Evolutionary conservation across 192 early-diverging fungal species (phyloP).

Genomic region (Gaertneriomyces sp.): DNA sequence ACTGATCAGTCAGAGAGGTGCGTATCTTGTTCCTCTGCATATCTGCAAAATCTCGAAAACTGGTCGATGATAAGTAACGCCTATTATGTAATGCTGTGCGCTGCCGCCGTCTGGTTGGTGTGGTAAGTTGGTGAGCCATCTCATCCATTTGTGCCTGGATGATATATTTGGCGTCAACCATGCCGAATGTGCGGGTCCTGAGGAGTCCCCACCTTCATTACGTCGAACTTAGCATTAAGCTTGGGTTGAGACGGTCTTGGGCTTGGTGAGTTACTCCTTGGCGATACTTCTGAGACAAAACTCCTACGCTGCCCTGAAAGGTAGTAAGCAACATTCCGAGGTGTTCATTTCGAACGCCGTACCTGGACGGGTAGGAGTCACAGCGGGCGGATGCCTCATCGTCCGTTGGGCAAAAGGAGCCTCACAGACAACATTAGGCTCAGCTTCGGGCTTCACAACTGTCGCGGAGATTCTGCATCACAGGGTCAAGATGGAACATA

Average conservation of each 20-base stretch:
- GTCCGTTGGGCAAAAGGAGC: background rate
- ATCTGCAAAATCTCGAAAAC: slow-evolving; percentile 5
- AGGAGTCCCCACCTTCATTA: background rate
- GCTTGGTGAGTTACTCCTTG: too few relatives aligned
- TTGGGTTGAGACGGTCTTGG: background rate
- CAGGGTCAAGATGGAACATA: background rate
- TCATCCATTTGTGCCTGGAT: slow-evolving; percentile 4
- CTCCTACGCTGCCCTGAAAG: too few relatives aligned
- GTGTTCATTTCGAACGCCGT: too few relatives aligned
- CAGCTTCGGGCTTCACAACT: background rate
- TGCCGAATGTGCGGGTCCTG: background rate
- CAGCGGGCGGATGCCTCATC: too few relatives aligned
- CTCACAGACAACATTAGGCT: background rate
- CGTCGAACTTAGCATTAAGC: background rate
- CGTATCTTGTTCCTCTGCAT: background rate
- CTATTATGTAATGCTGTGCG: too few relatives aligned
- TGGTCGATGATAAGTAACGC: too few relatives aligned
- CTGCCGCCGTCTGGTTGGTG: background rate
- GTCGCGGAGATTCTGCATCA: background rate
- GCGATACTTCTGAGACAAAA: too few relatives aligned
- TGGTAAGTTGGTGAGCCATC: background rate
- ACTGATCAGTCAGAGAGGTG: background rate
- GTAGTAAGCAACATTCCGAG: too few relatives aligned
- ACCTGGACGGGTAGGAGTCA: too few relatives aligned
- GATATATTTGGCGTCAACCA: background rate